These are phyloP conservation scores for Telfairia occidentalis DNA, from an alignment of 331 rosid species.

Conservation along the genomic window DNA sequence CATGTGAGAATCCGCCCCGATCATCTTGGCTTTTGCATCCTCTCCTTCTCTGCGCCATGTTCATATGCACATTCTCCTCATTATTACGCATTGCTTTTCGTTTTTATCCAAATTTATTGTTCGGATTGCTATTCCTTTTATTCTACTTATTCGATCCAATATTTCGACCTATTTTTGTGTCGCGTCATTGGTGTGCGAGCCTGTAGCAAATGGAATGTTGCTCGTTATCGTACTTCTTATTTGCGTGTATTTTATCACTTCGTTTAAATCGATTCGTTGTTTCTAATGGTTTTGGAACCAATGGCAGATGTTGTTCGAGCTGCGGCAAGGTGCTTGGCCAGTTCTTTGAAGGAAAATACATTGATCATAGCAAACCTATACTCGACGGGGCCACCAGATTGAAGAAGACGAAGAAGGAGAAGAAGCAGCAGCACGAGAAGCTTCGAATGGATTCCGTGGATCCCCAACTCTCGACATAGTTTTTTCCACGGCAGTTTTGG, in stretches of 20 bases:
- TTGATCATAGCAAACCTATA: conserved; percentile 4
- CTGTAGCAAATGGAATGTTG: neutral
- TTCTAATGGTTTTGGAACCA: neutral
- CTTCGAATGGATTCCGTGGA: neutral
- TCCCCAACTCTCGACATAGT: neutral
- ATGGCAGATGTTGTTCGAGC: conserved; percentile 4
- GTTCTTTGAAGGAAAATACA: conserved; percentile 7
- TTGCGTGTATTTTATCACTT: neutral
- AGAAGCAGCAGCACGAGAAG: neutral
- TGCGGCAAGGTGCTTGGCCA: conserved; percentile 12
- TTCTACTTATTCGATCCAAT: neutral
- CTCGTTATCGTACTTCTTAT: neutral
- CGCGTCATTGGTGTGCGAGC: neutral
- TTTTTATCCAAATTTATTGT: neutral
- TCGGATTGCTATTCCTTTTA: neutral
- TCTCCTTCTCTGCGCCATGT: neutral
- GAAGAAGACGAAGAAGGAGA: neutral
- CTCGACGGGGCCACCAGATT: neutral
- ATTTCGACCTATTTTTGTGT: neutral
- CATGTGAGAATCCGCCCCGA: neutral
- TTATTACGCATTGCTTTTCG: neutral
- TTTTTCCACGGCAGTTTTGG: neutral
- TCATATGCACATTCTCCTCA: neutral
- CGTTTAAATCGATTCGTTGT: neutral
- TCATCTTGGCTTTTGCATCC: neutral